phyloP scores from a whole-genome alignment of 208 protist genomes.

The Porcisia deanei region DNA sequence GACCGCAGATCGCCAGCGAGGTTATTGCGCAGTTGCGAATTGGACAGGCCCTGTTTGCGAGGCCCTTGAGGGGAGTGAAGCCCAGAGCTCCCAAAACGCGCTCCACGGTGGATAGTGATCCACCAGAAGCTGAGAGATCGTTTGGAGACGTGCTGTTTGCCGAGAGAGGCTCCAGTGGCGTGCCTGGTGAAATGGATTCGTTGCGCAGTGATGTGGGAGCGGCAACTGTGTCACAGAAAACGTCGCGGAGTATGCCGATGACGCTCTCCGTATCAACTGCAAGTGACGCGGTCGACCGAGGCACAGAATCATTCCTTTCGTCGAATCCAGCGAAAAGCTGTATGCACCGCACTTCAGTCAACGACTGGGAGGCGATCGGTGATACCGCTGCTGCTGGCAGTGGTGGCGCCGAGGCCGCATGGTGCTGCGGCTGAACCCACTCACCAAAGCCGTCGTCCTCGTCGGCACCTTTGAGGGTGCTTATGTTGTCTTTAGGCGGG shows the following conservation, averaged over 20 bases:
- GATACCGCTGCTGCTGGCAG: neutral
- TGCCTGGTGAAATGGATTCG: neutral
- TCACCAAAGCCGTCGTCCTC: conserved; percentile 24
- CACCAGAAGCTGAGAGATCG: neutral
- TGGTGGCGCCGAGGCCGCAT: neutral
- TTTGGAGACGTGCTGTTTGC: neutral
- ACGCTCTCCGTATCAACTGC: conserved; percentile 4
- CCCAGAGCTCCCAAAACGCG: conserved; percentile 26
- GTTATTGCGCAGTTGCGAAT: neutral
- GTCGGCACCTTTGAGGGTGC: neutral
- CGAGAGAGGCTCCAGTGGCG: neutral
- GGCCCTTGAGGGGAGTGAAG: conserved; percentile 23
- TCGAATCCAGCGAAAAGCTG: conserved; percentile 2
- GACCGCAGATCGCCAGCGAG: neutral
- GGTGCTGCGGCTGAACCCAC: conserved; percentile 14
- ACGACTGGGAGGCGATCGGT: neutral
- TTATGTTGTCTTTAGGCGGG: neutral
- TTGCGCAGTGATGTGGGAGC: neutral
- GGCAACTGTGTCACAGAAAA: conserved; percentile 12
- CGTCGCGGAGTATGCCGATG: conserved; percentile 9
- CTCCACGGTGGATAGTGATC: conserved; percentile 11
- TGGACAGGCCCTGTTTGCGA: neutral
- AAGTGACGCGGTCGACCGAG: neutral
- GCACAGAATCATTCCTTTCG: neutral
- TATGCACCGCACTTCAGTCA: conserved; percentile 19